A percentile compares a stretch with the other conserved stretches of the same genome.
Conservation (phyloP, 2,329 filamentous ascomycete genomes). For the Clathrospora elynae region DNA sequence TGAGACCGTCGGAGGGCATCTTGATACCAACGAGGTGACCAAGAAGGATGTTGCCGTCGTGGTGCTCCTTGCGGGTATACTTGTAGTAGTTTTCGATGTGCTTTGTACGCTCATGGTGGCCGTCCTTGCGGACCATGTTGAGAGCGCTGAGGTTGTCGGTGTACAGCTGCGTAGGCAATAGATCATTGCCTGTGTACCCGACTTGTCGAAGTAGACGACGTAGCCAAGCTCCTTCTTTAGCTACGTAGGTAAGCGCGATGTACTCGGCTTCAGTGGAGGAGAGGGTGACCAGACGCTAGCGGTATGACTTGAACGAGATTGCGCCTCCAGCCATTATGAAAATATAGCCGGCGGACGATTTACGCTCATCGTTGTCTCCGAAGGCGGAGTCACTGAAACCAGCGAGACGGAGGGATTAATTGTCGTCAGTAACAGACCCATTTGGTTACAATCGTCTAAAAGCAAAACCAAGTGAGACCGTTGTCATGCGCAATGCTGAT, state of each 20-base stretch:
- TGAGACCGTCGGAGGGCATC: constrained; percentile 1
- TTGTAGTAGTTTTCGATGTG: constrained; percentile 19
- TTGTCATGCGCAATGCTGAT: too few relatives aligned
- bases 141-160: constrained; percentile 11
- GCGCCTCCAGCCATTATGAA: constrained; percentile 1
- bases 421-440: too few relatives aligned
- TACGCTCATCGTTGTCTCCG: constrained; percentile 4
- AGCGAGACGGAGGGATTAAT: too few relatives aligned
- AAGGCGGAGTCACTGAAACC: constrained; percentile 26
- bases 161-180: constrained; percentile 1
- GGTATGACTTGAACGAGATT: constrained; percentile 22
- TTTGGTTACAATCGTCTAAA: too few relatives aligned
- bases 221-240: not conserved
- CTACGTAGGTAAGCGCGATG: constrained; percentile 1
- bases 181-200: not conserved
- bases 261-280: constrained; percentile 1
- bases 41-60: not conserved
- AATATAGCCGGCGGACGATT: not conserved
- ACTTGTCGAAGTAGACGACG: not conserved
- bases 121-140: constrained; percentile 9
- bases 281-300: constrained; percentile 7
- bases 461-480: too few relatives aligned
- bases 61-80: constrained; percentile 5
- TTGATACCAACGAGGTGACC: not conserved
- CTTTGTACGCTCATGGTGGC: constrained; percentile 10